Conservation (phyloP, 164 flowering plant species). For the Sedum album region DNA sequence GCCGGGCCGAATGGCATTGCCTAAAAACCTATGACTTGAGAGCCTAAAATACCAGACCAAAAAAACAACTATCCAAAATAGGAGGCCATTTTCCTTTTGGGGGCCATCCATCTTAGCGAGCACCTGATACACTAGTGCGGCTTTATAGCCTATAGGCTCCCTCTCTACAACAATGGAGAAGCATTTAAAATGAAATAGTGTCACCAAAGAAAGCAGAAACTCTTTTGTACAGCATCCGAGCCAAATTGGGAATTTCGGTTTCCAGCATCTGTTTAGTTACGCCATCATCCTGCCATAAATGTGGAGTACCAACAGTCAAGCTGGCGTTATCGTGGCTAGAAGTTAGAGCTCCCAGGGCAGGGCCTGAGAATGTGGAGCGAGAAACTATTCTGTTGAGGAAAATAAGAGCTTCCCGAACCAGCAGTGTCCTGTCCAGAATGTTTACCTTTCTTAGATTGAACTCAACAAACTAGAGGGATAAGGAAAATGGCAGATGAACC, state of each 20-base stretch:
- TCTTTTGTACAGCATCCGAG: conserved; percentile 47
- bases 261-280: conserved; percentile 27
- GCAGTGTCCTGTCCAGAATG: conserved; percentile 42
- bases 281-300: conserved; percentile 21
- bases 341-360: conserved; percentile 45
- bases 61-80: not conserved
- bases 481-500: not conserved
- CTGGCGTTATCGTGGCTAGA: conserved; percentile 53
- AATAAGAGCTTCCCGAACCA: conserved; percentile 71
- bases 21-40: not conserved
- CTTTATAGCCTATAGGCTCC: not conserved
- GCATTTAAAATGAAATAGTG: conserved; percentile 13
- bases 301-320: conserved; percentile 58
- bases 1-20: too few species aligned
- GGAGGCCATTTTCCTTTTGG: too few species aligned
- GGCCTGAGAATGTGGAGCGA: conserved; percentile 38
- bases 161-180: not conserved
- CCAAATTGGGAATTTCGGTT: conserved; percentile 54
- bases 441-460: not conserved
- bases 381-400: conserved; percentile 78
- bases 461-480: not conserved
- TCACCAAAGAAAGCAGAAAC: conserved; percentile 52
- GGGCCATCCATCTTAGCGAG: not conserved
- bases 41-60: not conserved
- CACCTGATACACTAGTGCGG: not conserved